These are phyloP conservation scores for Zostera marina DNA, from an alignment of 116 monocot genomes.

Conservation along the genomic window DNA sequence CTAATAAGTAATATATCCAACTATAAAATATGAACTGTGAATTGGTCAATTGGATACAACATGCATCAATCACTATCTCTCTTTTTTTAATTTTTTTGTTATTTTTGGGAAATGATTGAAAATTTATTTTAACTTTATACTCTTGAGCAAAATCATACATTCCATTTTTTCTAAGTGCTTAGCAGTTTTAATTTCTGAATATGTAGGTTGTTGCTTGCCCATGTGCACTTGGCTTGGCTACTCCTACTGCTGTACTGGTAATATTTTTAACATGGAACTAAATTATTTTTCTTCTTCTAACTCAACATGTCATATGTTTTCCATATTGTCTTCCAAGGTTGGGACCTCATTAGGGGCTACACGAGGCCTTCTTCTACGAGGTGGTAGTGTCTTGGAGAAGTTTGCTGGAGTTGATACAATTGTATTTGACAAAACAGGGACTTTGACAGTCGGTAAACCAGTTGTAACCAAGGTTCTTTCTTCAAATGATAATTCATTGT, in stretches of 20 bases:
- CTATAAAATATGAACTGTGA: too few species aligned
- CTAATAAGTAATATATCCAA: too few species aligned
- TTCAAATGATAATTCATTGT: slow-evolving; percentile 10
- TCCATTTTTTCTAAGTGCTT: neutral
- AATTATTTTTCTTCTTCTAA: neutral
- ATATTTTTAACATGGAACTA: slow-evolving; percentile 4
- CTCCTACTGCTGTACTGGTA: slow-evolving; percentile 99
- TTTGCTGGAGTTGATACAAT: slow-evolving; percentile 79
- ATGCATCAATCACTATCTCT: neutral
- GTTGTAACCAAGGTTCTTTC: slow-evolving; percentile 56
- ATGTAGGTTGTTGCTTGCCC: slow-evolving; percentile 93
- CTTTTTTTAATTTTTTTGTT: neutral
- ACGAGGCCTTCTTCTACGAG: slow-evolving; percentile 85
- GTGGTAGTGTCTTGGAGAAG: slow-evolving; percentile 88
- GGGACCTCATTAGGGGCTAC: slow-evolving; percentile 96
- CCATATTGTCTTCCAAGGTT: slow-evolving; percentile 31
- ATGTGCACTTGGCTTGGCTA: slow-evolving; percentile 95
- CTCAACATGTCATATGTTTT: neutral
- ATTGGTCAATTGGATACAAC: too few species aligned
- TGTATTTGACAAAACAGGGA: slow-evolving; percentile 98
- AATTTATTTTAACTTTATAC: too few species aligned
- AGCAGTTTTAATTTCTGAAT: neutral
- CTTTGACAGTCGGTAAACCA: slow-evolving; percentile 80
- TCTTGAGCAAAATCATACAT: neutral
- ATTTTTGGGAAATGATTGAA: neutral